Evolutionary conservation across 129 eudicot species (phyloP), one percentile per base, ranked within the genome.

Genomic region (Ambrosia artemisiifolia): DNA sequence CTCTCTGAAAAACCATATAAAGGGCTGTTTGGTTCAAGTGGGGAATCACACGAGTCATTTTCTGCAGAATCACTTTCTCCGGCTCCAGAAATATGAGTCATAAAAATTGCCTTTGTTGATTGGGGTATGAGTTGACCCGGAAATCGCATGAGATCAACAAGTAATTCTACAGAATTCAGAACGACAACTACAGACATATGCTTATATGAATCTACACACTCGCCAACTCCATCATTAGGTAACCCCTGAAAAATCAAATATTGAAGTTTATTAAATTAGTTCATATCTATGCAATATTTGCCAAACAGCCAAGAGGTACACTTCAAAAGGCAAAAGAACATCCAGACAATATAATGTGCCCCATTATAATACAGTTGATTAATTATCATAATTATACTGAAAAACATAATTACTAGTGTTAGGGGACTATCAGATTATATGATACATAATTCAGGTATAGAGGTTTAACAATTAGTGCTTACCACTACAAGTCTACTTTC

Each of bases 1-100:
- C 85, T 85, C 47, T 95, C 99, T 63, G 96, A 75, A 78, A 84
- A 75, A 36, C 91, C 99, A 77, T 83, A 88, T 17, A 95, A 80
- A 50, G 99, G 99, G 85, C 99, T 95, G 72, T 95, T 95, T 62
- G 99, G 96, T 78, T 91, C 99, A 48, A 95, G 78, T 2, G 99
- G 99, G 44, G 99, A 95, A 84, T 95, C 97, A 78, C 96, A 95
- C 6, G 97, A 95, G 73, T 95, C 99, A 83, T 95, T 95, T 83
- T 95, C 97, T 11, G 99, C 99, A 84, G 96, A 90, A 80, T 94
- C 98, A 76, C 96, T 94, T 83, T 90, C 98, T 72, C 98, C 98
- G n/a, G 92, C 96, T 75, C 95, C 96, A 79, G 96, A 86, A 48
- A 90, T 82, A 78, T 91, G 99, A 66, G 96, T 81, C 91, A 91